Evolutionary conservation across 2,329 filamentous ascomycete species (phyloP).

Genomic region (Kalaharituber pfeilii): DNA sequence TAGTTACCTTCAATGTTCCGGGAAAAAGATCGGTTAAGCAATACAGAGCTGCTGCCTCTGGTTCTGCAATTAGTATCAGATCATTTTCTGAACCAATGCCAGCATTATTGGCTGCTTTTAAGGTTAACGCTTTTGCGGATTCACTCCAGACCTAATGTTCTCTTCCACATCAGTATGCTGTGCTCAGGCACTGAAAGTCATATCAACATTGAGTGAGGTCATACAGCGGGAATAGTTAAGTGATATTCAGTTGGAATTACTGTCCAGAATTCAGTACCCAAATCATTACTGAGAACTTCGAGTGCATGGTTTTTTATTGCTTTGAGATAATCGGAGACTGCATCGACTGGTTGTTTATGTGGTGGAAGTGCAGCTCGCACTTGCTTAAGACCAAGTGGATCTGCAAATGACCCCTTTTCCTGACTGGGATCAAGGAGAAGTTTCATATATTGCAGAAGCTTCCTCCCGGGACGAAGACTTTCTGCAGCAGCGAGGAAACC

Average conservation of each 20-base stretch:
- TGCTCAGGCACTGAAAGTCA: no score
- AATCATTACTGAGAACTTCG: not conserved
- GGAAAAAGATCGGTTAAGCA: constrained; percentile 7
- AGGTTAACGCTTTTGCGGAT: constrained; percentile 4
- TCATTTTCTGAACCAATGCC: not conserved
- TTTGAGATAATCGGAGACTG: constrained; percentile 8
- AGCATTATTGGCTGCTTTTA: constrained; percentile 6
- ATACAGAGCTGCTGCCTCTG: constrained; percentile 11
- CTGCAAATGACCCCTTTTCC: not conserved
- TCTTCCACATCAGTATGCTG: no score
- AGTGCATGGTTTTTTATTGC: constrained; percentile 4
- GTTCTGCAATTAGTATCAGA: constrained; percentile 9
- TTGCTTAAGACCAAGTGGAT: not conserved
- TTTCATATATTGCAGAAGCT: not conserved
- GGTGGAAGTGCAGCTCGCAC: not conserved
- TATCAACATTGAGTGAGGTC: no score
- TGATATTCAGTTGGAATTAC: constrained; percentile 3
- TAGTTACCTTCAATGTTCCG: constrained; percentile 1
- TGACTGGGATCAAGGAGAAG: not conserved
- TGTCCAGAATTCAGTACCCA: not conserved
- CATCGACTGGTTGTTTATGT: constrained; percentile 6
- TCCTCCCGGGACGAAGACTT: not conserved
- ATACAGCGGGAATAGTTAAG: constrained; percentile 10
- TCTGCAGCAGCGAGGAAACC: not conserved
- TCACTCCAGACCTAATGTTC: constrained; percentile 11